Evolutionary conservation across 495 filamentous ascomycete genomes (phyloP), one percentile per base, ranked within the genome.

Genomic region (Clavariopsis aquatica): DNA sequence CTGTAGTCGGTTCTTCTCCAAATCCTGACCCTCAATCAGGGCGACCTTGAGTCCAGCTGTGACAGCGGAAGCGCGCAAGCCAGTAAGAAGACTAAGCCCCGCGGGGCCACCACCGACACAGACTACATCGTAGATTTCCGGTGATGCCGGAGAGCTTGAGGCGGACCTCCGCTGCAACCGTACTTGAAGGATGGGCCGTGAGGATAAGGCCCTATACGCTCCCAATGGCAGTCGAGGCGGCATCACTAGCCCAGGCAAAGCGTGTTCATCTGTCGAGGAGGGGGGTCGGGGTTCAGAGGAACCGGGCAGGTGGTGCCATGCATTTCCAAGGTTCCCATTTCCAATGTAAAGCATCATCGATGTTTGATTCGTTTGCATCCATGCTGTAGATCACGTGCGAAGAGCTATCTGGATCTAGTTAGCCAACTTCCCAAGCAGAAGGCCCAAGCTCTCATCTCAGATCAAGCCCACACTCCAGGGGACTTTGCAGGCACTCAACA

Each of bases 101-200:
- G 93, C 94, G 15, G 94, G 95, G n/a, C 95, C 95, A 27, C 94
- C 95, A 54, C 95, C 95, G 64, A 99, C 89, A 63, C 92, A 94
- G 54, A 96, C 92, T 29, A 98, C 89, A 84, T 97, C 93, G 78
- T 93, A 96, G 72, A 96, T 85, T 49, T 87, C 85, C 0, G 81
- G 82, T 12, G 49, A 7, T 17, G 62, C 15, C 38, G 60, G 17
- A 22, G 65, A 46, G 60, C 45, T 65, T 28, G 69, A 65, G 17
- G 66, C 62, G 53, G 12, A 69, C 22, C 62, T 53, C 49, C 57
- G 62, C 12, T 49, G 65, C n/a, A 56, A 27, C 24, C 36, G 22
- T 3, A 62, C 23, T 43, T 45, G 46, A 17, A 41, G 15, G 22
- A 28, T n/a, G 6, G 27, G n/a, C 12, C 43, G 4, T 22, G 45